A percentile compares a stretch with the other conserved stretches of the same genome.
These are phyloP conservation scores for Puya raimondii DNA, from an alignment of 176 grass and related monocot species.

Conservation along the genomic window DNA sequence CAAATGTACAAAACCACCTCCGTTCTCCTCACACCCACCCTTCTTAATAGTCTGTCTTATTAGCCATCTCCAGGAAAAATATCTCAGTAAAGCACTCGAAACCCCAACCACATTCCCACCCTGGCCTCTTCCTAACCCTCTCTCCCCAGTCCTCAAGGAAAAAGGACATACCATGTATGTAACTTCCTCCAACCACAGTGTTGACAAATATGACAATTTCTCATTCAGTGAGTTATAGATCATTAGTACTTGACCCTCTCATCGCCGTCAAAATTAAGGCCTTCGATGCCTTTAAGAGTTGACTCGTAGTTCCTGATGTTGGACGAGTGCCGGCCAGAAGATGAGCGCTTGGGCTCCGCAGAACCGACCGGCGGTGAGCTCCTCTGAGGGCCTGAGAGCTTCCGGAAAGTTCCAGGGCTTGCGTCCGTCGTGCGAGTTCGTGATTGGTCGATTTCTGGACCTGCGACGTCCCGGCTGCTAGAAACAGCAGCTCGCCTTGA, in stretches of 20 bases:
- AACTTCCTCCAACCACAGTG: background rate
- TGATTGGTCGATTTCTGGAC: conserved; percentile 40
- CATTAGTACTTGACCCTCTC: conserved; percentile 65
- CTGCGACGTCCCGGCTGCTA: conserved; percentile 39
- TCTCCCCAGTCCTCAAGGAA: too few species aligned
- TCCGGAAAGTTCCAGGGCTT: conserved; percentile 64
- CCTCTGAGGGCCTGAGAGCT: conserved; percentile 53
- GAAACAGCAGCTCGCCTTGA: conserved; percentile 71
- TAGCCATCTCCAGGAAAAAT: background rate
- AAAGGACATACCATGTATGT: background rate
- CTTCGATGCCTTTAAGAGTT: conserved; percentile 74
- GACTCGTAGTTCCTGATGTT: conserved; percentile 71
- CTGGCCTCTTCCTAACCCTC: too few species aligned
- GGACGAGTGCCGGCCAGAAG: conserved; percentile 51
- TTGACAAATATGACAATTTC: background rate
- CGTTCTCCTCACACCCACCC: too few species aligned
- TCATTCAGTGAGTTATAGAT: background rate
- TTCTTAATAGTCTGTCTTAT: background rate
- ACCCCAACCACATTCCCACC: too few species aligned
- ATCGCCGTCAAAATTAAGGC: conserved; percentile 63
- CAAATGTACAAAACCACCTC: too few species aligned
- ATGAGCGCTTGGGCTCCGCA: conserved; percentile 45
- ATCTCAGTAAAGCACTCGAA: background rate
- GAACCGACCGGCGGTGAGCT: conserved; percentile 44
- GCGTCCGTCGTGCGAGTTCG: conserved; percentile 46